These are phyloP conservation scores for Pyricularia grisea DNA, from an alignment of 2,329 filamentous ascomycete species.

Conservation along the genomic window DNA sequence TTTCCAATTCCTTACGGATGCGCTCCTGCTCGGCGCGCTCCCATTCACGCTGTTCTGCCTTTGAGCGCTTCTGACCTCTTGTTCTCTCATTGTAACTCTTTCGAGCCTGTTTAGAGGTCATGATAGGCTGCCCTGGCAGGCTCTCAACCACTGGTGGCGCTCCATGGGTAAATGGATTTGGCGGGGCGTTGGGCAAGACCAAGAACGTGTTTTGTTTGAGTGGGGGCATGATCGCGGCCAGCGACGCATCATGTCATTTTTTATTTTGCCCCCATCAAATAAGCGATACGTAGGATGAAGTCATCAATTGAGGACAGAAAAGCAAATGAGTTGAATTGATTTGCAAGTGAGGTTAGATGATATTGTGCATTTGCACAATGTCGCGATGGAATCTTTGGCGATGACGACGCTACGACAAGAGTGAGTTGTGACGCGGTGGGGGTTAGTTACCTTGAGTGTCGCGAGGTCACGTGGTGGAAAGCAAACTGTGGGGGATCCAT, in stretches of 20 bases:
- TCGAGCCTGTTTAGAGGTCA: conserved; percentile 40
- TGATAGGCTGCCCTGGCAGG: conserved; percentile 24
- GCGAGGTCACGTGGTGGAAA: not conserved
- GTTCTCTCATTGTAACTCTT: conserved; percentile 33
- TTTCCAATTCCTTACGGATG: conserved; percentile 42
- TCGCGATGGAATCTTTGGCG: not conserved
- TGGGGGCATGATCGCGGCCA: not conserved
- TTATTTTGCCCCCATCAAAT: not conserved
- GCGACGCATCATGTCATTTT: not conserved
- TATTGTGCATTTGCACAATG: not conserved
- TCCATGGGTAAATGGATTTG: conserved; percentile 12
- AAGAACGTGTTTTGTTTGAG: conserved; percentile 22
- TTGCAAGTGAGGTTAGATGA: not conserved
- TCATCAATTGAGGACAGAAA: not conserved
- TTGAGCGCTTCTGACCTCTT: conserved; percentile 27
- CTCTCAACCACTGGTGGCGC: conserved; percentile 7
- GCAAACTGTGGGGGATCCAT: not conserved
- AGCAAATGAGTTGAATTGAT: not conserved
- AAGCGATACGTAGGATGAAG: not conserved
- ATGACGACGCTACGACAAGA: not conserved
- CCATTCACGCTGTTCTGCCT: conserved; percentile 17
- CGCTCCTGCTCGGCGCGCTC: conserved; percentile 42
- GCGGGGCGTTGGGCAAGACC: conserved; percentile 22
- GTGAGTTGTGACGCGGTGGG: not conserved
- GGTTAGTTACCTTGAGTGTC: not conserved